A percentile compares a stretch with the other conserved stretches of the same genome.
These are phyloP conservation scores for Metarhizium rileyi DNA, from an alignment of 2,329 filamentous ascomycete genomes.

Conservation along the genomic window DNA sequence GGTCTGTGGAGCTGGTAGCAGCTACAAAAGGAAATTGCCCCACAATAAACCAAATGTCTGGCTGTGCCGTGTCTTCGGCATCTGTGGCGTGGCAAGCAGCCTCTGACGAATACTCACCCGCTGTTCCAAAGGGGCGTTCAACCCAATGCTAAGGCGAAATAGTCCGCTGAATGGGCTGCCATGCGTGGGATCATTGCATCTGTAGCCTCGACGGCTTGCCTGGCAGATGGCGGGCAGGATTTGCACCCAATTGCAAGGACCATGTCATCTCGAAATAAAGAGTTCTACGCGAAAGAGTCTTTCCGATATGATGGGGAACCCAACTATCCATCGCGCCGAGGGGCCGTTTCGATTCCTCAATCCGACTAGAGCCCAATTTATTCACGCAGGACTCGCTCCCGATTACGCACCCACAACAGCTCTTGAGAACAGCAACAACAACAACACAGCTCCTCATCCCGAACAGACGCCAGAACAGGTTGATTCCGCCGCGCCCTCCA, in stretches of 20 bases:
- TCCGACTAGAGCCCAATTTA: conserved; percentile 8
- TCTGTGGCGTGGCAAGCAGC: neutral
- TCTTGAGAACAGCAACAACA: neutral
- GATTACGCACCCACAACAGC: neutral
- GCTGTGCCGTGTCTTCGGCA: neutral
- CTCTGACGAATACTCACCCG: neutral
- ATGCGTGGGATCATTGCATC: neutral
- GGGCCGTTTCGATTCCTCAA: conserved; percentile 8
- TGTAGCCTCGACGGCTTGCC: neutral
- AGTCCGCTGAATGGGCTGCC: neutral
- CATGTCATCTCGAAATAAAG: conserved; percentile 1
- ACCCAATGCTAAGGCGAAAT: neutral
- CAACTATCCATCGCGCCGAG: conserved; percentile 6
- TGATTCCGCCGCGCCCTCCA: neutral
- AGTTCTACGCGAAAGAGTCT: conserved; percentile 6
- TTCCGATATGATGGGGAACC: conserved; percentile 4
- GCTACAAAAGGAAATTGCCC: neutral
- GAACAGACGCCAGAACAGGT: neutral
- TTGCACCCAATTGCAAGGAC: neutral
- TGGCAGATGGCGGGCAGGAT: neutral
- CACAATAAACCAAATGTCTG: neutral
- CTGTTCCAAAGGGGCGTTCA: neutral
- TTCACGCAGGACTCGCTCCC: neutral
- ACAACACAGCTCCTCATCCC: neutral
- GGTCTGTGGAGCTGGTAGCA: too few species aligned